Percentiles rank a stretch among this genome's conserved stretches.
These are phyloP conservation scores for Pseudocercospora pini-densiflorae DNA, from an alignment of 2,329 filamentous ascomycete species.

Conservation along the genomic window DNA sequence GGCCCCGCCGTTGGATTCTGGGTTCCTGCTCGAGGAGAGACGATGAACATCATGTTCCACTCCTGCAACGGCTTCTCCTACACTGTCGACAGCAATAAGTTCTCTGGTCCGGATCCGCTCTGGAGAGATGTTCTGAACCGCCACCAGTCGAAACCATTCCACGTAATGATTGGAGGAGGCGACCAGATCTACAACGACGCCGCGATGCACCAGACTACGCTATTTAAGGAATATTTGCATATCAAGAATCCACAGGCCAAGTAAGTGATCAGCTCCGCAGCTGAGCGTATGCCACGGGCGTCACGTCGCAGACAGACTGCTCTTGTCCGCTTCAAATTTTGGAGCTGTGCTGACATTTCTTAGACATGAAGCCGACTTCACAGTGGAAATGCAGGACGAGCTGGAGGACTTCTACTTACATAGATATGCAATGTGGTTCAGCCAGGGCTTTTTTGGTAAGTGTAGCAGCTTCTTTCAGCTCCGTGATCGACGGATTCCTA, in stretches of 20 bases:
- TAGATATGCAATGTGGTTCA: constrained; percentile 93
- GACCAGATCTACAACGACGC: constrained; percentile 97
- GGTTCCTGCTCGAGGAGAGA: constrained; percentile 81
- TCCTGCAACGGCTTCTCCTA: constrained; percentile 96
- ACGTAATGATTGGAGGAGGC: constrained; percentile 97
- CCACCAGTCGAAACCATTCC: constrained; percentile 91
- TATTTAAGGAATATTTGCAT: constrained; percentile 83
- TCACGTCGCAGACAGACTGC: background rate
- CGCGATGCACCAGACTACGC: constrained; percentile 72
- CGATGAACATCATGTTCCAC: constrained; percentile 99
- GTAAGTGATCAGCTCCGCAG: constrained; percentile 19
- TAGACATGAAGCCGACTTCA: constrained; percentile 73
- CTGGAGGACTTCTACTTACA: constrained; percentile 87
- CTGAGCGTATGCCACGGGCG: background rate
- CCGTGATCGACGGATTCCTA: background rate
- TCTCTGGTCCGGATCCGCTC: constrained; percentile 92
- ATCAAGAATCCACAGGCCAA: constrained; percentile 82
- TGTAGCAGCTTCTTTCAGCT: background rate
- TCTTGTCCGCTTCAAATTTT: background rate
- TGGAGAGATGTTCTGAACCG: constrained; percentile 95
- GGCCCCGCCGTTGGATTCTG: constrained; percentile 90
- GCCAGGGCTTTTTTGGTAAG: constrained; percentile 80
- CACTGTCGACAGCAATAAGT: constrained; percentile 74
- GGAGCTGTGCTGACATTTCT: background rate
- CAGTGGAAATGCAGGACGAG: constrained; percentile 81